Evolutionary conservation across 441 rosid genomes (phyloP).

Genomic region (Syzygium syzygioides): DNA sequence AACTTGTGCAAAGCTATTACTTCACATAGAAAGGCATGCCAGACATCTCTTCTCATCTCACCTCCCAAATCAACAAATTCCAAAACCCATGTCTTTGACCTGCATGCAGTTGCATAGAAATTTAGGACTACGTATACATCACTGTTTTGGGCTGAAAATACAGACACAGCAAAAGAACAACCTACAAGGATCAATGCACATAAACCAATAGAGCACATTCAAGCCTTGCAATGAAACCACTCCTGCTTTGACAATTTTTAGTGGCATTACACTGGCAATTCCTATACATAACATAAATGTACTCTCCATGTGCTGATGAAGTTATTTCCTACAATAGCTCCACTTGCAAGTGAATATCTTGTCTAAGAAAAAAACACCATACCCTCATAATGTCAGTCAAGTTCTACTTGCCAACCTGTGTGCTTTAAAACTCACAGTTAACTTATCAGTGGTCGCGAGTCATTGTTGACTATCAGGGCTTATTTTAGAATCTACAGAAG

Average conservation of each 20-base stretch:
- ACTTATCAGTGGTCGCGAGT: neutral
- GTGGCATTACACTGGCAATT: neutral
- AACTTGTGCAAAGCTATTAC: conserved; percentile 80
- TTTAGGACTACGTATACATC: neutral
- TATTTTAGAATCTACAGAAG: neutral
- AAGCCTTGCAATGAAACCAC: neutral
- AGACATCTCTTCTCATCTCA: conserved; percentile 87
- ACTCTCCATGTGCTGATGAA: neutral
- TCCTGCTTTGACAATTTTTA: neutral
- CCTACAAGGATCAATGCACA: neutral
- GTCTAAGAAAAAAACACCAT: neutral
- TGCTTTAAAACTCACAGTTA: neutral
- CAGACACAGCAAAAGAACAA: neutral
- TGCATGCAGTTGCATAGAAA: conserved; percentile 2
- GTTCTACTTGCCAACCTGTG: neutral
- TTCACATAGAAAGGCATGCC: conserved; percentile 88
- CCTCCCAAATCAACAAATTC: conserved; percentile 98
- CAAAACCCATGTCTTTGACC: conserved; percentile 75
- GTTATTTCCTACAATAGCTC: neutral
- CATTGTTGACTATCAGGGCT: neutral
- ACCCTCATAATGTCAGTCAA: neutral
- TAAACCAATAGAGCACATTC: neutral
- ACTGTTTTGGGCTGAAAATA: neutral
- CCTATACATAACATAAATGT: neutral
- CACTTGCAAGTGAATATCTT: neutral